phyloP scores from a whole-genome alignment of 139 green algal genomes.

The Chlorella sp. region DNA sequence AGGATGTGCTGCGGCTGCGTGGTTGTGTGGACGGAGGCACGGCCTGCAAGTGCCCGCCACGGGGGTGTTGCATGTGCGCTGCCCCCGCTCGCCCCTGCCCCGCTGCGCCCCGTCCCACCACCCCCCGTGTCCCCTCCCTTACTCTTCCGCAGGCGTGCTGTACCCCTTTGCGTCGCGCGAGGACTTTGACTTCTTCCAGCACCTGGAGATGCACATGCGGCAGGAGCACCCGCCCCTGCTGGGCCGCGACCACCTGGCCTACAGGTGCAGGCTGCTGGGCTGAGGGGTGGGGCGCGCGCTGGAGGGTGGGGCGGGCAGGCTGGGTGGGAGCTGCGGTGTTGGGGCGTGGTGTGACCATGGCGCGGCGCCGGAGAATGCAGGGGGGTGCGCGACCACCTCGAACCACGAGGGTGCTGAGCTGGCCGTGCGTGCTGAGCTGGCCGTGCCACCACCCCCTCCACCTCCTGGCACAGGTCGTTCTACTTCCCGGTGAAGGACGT shows the following conservation, averaged over 20 bases:
- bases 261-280: slow-evolving; percentile 36
- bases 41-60: too few relatives aligned
- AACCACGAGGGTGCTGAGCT: background rate
- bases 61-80: too few relatives aligned
- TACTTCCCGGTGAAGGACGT: slow-evolving; percentile 96
- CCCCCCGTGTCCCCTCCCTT: background rate
- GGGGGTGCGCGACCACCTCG: too few relatives aligned
- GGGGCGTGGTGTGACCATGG: too few relatives aligned
- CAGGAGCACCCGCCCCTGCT: slow-evolving; percentile 91
- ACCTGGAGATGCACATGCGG: slow-evolving; percentile 99
- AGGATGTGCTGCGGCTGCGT: background rate
- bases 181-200: slow-evolving; percentile 97
- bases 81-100: background rate
- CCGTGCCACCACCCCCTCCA: background rate
- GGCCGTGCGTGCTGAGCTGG: too few relatives aligned
- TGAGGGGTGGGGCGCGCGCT: background rate
- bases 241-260: slow-evolving; percentile 94
- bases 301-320: background rate
- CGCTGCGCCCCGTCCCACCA: background rate
- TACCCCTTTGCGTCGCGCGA: slow-evolving; percentile 87
- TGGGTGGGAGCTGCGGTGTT: background rate
- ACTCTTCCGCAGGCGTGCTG: slow-evolving; percentile 61
- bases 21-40: too few relatives aligned
- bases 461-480: slow-evolving; percentile 65
- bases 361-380: too few relatives aligned